phyloP scores from a whole-genome alignment of 768 basidiomycete genomes.

The Termitomyces bulborhizus region DNA sequence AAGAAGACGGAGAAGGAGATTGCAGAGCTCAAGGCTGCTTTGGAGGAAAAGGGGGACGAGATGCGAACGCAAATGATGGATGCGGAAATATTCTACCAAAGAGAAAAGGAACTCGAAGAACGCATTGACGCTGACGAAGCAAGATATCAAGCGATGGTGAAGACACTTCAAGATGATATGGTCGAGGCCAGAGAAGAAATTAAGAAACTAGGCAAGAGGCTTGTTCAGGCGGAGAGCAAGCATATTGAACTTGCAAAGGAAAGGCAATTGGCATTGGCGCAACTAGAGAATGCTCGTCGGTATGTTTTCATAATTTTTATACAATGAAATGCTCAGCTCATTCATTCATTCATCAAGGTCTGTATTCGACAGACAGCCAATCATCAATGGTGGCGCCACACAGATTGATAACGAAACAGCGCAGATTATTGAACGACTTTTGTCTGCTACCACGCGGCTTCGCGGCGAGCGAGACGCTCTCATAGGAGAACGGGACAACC shows the following conservation, averaged over 20 bases:
- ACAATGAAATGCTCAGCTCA: not conserved
- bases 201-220: constrained; percentile 31
- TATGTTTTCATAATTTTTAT: not conserved
- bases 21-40: constrained; percentile 30
- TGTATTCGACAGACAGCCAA: not conserved
- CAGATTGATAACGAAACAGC: constrained; percentile 25
- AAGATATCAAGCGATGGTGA: constrained; percentile 54
- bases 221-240: constrained; percentile 33
- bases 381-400: not conserved
- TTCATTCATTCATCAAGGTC: not conserved
- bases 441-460: constrained; percentile 60
- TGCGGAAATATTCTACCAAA: constrained; percentile 31
- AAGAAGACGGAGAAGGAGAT: constrained; percentile 39
- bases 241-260: constrained; percentile 44
- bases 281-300: constrained; percentile 29
- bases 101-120: constrained; percentile 57
- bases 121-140: constrained; percentile 72
- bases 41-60: constrained; percentile 60
- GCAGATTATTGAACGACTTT: constrained; percentile 45
- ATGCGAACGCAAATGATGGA: constrained; percentile 35
- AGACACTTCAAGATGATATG: constrained; percentile 35
- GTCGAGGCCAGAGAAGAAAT: constrained; percentile 34
- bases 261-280: constrained; percentile 43
- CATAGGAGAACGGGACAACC: constrained; percentile 47
- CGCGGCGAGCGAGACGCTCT: constrained; percentile 61